Base-by-base conservation (phyloP, 768 basidiomycete species). In the Leccinum barrowsii region DNA sequence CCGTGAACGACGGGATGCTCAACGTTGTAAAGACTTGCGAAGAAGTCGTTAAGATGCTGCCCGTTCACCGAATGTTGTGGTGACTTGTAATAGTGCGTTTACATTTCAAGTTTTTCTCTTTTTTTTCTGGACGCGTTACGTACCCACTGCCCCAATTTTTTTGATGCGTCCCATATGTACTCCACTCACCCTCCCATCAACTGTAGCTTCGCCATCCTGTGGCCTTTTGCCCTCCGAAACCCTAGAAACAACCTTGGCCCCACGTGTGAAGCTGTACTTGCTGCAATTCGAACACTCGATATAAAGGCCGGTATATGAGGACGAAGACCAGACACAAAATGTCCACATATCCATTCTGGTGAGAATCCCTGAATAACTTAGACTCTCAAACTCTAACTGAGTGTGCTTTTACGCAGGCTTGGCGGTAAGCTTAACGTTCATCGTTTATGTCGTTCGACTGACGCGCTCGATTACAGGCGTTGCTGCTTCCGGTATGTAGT, bases 401-500 rank as follows among this genome's bases (percentile, higher is more conserved):
- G 40, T 47, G 5, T n/a, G 1, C 1, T 49, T 50, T 50, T 53
- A 52, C 54, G 32, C 58, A 87, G 85, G 85, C 79, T 87, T 55
- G 85, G 85, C 78, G 85, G 85, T 86, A 68, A 59, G 62, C 50
- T 35, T 47, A 17, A n/a, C 19, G 19, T 57, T 37, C 44, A 35
- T 30, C 24, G 26, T 34, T 26, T n/a, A 19, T 24, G 19, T 13
- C 49, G 44, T 51, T 46, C 15, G 34, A 47, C 55, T 61, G 22
- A 63, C 54, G 17, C 19, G n/a, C 63, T 57, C 59, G 61, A 32
- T 61, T 28, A 50, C 57, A 86, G 85, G 85, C 46, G 77, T 86
- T 50, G 84, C 83, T 28, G 85, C 85, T 34, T 85, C 85, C 47
- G 80, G 85, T 86, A 68, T 24, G 83, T 77, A 28, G 5, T 53